These are phyloP conservation scores for Trichoderma koningii DNA, from an alignment of 2,329 filamentous ascomycete species.

Conservation along the genomic window DNA sequence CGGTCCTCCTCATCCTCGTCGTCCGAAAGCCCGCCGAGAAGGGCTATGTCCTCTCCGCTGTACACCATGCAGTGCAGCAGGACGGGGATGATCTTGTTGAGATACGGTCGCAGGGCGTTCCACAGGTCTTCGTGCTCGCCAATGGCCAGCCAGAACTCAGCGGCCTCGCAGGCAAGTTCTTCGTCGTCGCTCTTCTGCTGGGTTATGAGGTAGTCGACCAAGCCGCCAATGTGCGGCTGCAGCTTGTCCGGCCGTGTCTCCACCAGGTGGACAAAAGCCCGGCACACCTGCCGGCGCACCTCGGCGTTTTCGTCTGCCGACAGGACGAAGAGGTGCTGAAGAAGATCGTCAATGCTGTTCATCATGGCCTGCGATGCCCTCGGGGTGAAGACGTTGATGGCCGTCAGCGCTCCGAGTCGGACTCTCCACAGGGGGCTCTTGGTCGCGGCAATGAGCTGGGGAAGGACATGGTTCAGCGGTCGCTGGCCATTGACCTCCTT, in stretches of 20 bases:
- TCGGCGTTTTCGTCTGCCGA: slow-evolving; percentile 76
- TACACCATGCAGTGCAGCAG: slow-evolving; percentile 95
- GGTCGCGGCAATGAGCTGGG: slow-evolving; percentile 86
- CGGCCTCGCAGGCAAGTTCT: slow-evolving; percentile 88
- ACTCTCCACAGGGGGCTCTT: slow-evolving; percentile 75
- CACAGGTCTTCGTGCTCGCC: slow-evolving; percentile 84
- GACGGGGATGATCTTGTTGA: slow-evolving; percentile 84
- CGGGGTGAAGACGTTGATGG: slow-evolving; percentile 89
- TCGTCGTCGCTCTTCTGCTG: slow-evolving; percentile 89
- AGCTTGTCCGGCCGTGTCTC: slow-evolving; percentile 90
- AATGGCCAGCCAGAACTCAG: slow-evolving; percentile 95
- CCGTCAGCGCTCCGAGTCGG: slow-evolving; percentile 74
- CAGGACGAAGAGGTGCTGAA: slow-evolving; percentile 80
- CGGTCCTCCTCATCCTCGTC: slow-evolving; percentile 92
- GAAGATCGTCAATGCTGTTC: slow-evolving; percentile 75
- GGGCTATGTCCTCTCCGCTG: slow-evolving; percentile 85
- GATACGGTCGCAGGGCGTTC: slow-evolving; percentile 72
- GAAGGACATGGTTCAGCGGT: slow-evolving; percentile 84
- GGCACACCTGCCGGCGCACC: slow-evolving; percentile 89
- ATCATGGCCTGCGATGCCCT: slow-evolving; percentile 81
- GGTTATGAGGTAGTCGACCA: slow-evolving; percentile 89
- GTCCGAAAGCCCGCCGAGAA: slow-evolving; percentile 79
- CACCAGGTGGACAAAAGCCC: slow-evolving; percentile 88
- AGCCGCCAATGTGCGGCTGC: slow-evolving; percentile 78
- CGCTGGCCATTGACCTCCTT: slow-evolving; percentile 85